These are phyloP conservation scores for Rhodofomes roseus DNA, from an alignment of 1,284 basidiomycete species.

Conservation along the genomic window DNA sequence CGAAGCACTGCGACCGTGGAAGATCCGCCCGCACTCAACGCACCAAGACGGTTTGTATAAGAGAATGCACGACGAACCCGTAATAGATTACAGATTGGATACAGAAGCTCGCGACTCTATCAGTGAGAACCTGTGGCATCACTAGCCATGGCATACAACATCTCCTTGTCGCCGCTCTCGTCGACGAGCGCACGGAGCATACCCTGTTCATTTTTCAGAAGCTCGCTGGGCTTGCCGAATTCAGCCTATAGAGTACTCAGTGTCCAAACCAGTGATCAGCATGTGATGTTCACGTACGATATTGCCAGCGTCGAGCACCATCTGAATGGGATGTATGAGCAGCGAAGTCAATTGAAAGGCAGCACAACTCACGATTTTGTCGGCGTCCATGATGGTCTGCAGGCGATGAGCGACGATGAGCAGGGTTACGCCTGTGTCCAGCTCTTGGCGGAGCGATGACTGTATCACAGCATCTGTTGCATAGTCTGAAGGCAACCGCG, in stretches of 20 bases:
- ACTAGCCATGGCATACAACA: conserved; percentile 1
- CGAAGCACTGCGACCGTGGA: too few relatives aligned
- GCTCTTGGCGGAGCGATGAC: conserved; percentile 45
- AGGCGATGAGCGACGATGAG: conserved; percentile 65
- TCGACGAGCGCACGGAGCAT: conserved; percentile 57
- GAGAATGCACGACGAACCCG: too few relatives aligned
- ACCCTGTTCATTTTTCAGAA: conserved; percentile 50
- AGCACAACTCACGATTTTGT: conserved; percentile 26
- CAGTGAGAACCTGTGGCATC: neutral
- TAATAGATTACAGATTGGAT: too few relatives aligned
- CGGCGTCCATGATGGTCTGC: conserved; percentile 65
- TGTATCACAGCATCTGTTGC: conserved; percentile 27
- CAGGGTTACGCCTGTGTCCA: conserved; percentile 49
- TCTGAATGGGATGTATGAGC: conserved; percentile 4
- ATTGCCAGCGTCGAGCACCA: conserved; percentile 17
- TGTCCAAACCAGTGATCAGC: neutral
- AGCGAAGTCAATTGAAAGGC: neutral
- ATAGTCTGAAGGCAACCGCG: conserved; percentile 9
- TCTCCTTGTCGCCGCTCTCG: conserved; percentile 48
- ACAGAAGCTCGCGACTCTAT: too few relatives aligned
- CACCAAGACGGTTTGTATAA: too few relatives aligned
- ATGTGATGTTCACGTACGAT: conserved; percentile 22
- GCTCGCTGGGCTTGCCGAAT: conserved; percentile 54
- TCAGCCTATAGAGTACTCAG: conserved; percentile 38
- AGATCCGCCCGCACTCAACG: too few relatives aligned